These are phyloP conservation scores for Scedosporium boydii DNA, from an alignment of 2,329 filamentous ascomycete species.

Conservation along the genomic window DNA sequence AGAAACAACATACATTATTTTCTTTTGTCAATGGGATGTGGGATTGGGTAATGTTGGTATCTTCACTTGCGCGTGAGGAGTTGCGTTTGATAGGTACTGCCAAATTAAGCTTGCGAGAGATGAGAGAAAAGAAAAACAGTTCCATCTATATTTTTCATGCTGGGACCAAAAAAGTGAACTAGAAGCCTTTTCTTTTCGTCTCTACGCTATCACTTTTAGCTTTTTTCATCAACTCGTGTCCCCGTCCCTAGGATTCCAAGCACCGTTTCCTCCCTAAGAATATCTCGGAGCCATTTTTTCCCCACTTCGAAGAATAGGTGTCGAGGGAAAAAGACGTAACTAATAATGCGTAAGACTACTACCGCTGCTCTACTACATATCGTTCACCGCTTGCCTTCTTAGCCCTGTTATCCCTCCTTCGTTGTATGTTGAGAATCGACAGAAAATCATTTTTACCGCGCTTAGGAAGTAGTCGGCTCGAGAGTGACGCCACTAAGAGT, in stretches of 20 bases:
- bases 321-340: background rate
- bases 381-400: background rate
- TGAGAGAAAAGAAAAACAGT: background rate
- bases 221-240: background rate
- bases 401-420: background rate
- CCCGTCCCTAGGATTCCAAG: background rate
- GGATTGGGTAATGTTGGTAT: slow-evolving; percentile 2
- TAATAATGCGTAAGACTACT: background rate
- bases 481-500: slow-evolving; percentile 41
- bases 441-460: background rate
- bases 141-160: background rate
- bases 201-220: background rate
- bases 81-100: background rate
- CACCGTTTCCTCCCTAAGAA: background rate
- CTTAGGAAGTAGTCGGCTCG: slow-evolving; percentile 38
- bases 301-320: background rate
- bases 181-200: background rate
- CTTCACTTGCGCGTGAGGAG: background rate
- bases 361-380: background rate
- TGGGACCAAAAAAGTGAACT: background rate
- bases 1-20: background rate
- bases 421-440: background rate
- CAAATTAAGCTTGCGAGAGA: background rate
- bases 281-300: background rate
- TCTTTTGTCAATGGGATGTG: background rate